Evolutionary conservation across 2,329 filamentous ascomycete genomes (phyloP).

Genomic region (Hypoxylon sp.): DNA sequence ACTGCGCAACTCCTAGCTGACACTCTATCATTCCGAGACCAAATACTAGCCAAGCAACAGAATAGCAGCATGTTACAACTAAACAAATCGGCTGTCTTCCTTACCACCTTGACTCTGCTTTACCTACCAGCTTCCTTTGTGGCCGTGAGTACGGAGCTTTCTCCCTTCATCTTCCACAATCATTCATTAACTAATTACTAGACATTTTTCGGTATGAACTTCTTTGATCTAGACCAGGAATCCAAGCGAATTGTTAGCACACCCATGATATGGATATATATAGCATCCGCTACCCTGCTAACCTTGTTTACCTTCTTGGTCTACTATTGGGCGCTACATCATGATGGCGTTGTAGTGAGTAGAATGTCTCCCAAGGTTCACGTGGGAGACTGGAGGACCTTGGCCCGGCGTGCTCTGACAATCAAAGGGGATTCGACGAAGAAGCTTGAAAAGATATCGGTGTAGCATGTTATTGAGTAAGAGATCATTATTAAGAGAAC

Average conservation of each 20-base stretch:
- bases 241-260: slow-evolving; percentile 53
- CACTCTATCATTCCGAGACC: slow-evolving; percentile 52
- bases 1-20: slow-evolving; percentile 51
- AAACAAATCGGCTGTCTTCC: slow-evolving; percentile 55
- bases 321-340: slow-evolving; percentile 52
- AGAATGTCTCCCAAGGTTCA: slow-evolving; percentile 46
- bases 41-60: slow-evolving; percentile 53
- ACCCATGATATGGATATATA: slow-evolving; percentile 59
- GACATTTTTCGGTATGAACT: slow-evolving; percentile 61
- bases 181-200: slow-evolving; percentile 38
- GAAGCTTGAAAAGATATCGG: slow-evolving; percentile 7
- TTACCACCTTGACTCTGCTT: slow-evolving; percentile 52
- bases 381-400: slow-evolving; percentile 36
- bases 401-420: slow-evolving; percentile 28
- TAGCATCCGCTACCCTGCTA: slow-evolving; percentile 52
- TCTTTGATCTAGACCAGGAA: slow-evolving; percentile 55
- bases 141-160: slow-evolving; percentile 50
- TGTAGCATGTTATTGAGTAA: neutral
- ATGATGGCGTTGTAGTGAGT: slow-evolving; percentile 46
- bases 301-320: slow-evolving; percentile 54
- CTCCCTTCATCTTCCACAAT: neutral
- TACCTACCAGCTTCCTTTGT: slow-evolving; percentile 57
- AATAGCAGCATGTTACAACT: slow-evolving; percentile 53
- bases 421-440: slow-evolving; percentile 17
- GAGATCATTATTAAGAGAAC: no score